Conservation (phyloP, 2,329 filamentous ascomycete species). For the Seiridium cupressi region DNA sequence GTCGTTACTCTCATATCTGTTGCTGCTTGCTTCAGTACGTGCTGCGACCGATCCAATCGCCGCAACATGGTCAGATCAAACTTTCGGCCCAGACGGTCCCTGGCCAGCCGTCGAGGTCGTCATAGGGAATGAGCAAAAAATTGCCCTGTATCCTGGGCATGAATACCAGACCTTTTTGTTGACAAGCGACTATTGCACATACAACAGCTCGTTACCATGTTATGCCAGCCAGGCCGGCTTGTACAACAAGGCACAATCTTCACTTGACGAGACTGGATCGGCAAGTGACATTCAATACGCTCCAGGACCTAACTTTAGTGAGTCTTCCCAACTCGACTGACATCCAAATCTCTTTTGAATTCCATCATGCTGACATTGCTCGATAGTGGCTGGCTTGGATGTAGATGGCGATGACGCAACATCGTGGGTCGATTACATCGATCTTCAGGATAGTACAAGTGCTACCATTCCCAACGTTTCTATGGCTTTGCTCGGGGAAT, state of each 20-base stretch:
- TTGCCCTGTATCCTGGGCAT: conserved; percentile 20
- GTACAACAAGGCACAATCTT: conserved; percentile 23
- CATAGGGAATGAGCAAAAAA: conserved; percentile 11
- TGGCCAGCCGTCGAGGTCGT: conserved; percentile 22
- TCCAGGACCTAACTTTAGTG: conserved; percentile 18
- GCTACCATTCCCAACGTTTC: conserved; percentile 13
- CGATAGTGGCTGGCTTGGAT: conserved; percentile 20
- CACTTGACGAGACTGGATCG: conserved; percentile 22
- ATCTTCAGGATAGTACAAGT: conserved; percentile 12
- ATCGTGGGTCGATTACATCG: conserved; percentile 26
- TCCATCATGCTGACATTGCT: background rate
- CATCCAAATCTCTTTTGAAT: background rate
- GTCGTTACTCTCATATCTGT: conserved; percentile 21
- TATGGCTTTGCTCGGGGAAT: background rate
- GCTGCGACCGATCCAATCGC: conserved; percentile 17
- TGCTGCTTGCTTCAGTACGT: conserved; percentile 12
- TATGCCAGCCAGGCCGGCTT: conserved; percentile 19
- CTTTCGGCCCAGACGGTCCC: conserved; percentile 26
- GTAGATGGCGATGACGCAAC: conserved; percentile 16
- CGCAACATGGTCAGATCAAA: conserved; percentile 10
- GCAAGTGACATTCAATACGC: conserved; percentile 19
- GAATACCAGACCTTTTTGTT: conserved; percentile 16
- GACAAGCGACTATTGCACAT: background rate
- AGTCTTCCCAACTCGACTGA: background rate
- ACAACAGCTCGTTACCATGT: background rate